Base-by-base conservation (phyloP, 805 yeast species). In the Myxozyma kluyveri region DNA sequence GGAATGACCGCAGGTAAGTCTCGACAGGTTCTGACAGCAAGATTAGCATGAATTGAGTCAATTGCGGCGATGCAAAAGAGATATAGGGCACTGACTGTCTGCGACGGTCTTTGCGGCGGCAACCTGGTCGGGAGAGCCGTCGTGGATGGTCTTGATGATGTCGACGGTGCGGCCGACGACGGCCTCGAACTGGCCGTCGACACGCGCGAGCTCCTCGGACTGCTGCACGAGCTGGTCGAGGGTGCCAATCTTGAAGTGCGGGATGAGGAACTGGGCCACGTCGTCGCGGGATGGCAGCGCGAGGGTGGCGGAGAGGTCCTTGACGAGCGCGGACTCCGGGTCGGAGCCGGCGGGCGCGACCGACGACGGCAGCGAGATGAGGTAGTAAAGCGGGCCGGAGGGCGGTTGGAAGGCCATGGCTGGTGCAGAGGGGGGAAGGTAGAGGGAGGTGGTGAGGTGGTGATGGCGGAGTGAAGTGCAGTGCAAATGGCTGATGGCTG, bases 191-290 rank as follows among this genome's bases (percentile, higher is more conserved):
- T 88, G 93, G n/a, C 73, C 72, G 70, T 93, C 99, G 49, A 84
- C 72, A 67, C 88, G 90, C 38, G 80, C 73, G 52, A 93, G 77
- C 65, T 91, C 98, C 64, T 93, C 99, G 67, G 90, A 82, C 70
- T 90, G 90, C 62, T 85, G 82, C 49, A 93, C 95, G 54, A 93
- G 77, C 27, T 89, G 84, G 70, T 93, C 99, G 65, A 93, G 78
- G 10, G 98, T 90, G 26, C 97, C 97, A 57, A 93, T 88, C 69
- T 93, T 91, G 71, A 93, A 91, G 56, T 77, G 81, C 5, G 98
- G 98, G 46, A 89, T 75, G 32, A 75, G 72, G 52, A 86, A 79
- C 50, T 76, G 72, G 48, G 75, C 68, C 31, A 87, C 74, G 44
- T 79, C 82, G 37, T 78, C 75, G 60, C 73, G 76, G 39, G 63